Base-by-base conservation (phyloP, 1,284 basidiomycete genomes). In the Cryptococcus amylolentus region DNA sequence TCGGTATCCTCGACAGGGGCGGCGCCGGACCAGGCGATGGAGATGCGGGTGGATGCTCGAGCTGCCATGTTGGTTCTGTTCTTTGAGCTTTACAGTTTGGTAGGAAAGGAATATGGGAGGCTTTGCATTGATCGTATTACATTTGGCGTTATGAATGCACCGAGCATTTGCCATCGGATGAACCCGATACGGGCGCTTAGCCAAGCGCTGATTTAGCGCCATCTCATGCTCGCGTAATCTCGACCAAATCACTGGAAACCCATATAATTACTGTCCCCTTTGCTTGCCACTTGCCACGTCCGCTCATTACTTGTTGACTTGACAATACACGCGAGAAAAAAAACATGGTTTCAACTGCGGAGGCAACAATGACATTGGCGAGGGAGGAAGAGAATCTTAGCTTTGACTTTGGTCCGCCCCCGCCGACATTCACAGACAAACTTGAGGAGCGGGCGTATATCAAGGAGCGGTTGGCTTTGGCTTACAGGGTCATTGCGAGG, bases 1-100 rank as follows among this genome's bases (percentile, higher is more conserved):
- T 72, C 69, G 3, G 69, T 72, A 48, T 68, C 67, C 56, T 74
- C 72, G 13, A 45, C 37, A 1, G 70, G 50, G 0, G 60, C 51
- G 7, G 48, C 55, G 5, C 63, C 69, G 5, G 51, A 51, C 72
- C 72, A 74, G 12, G 65, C 63, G 43, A 74, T 70, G 18, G 68
- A 70, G n/a, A 70, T 51, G 26, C 70, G 66, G 8, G 54, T 67
- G 0, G 68, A 68, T 6, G 67, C 67, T 45, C 70, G 54, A 2
- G 67, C 55, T 39, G 58, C 47, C 65, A 68, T 68, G 42, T 20
- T 26, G 23, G 23, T 10, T 35, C 7, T 35, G 7, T 35, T 23
- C 14, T 31, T 35, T 18, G 38, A 26, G n/a, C 14, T 27, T 18
- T 8, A n/a, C 31, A 38, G n/a, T 47, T 20, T 20, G 20, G 20